phyloP scores from a whole-genome alignment of 768 basidiomycete genomes.

The Sporobolomyces phaffii region DNA sequence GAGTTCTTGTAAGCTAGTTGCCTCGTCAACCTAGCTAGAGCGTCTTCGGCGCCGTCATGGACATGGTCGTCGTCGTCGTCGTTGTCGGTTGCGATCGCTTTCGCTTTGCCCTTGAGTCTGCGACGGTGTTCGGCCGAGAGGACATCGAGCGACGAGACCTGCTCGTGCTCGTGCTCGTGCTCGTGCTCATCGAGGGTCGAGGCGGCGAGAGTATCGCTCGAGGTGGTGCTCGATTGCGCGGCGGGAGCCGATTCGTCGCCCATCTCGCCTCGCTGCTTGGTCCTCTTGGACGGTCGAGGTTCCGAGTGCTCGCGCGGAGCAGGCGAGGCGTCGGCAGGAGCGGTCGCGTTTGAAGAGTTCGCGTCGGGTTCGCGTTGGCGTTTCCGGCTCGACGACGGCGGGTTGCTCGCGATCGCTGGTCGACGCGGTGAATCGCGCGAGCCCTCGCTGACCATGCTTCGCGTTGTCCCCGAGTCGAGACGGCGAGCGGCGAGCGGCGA shows the following conservation, averaged over 20 bases:
- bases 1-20: constrained; percentile 23
- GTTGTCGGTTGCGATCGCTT: neutral
- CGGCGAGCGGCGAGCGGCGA: too few relatives aligned
- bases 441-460: neutral
- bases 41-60: neutral
- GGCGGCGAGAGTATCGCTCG: neutral
- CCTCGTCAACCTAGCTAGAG: neutral
- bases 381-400: neutral
- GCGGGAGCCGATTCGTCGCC: too few relatives aligned
- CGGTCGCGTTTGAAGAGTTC: neutral
- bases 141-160: neutral
- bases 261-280: neutral
- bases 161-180: neutral
- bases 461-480: neutral
- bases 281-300: neutral
- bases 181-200: neutral
- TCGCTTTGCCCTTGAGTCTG: constrained; percentile 29
- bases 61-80: neutral
- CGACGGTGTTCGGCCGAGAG: constrained; percentile 17
- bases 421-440: neutral
- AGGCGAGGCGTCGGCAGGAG: neutral
- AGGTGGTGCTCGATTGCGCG: neutral
- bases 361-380: constrained; percentile 8
- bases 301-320: neutral
- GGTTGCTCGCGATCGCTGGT: neutral